These are phyloP conservation scores for Chytridiales sp. DNA, from an alignment of 371 early-diverging fungal species.

Conservation along the genomic window DNA sequence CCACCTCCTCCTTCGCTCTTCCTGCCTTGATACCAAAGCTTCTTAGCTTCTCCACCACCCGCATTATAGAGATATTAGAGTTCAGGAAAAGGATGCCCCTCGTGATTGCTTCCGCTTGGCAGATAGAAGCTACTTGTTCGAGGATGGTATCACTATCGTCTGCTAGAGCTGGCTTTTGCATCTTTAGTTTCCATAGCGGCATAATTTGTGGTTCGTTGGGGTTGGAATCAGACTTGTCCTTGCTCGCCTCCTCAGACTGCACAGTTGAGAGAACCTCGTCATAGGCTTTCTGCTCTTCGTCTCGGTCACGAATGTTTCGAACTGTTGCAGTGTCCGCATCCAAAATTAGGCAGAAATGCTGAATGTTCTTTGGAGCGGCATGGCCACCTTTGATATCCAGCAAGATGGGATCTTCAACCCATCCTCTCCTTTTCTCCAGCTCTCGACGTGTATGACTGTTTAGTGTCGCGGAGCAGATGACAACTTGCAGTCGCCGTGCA, in stretches of 20 bases:
- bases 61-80: constrained; percentile 29
- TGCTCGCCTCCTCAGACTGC: not conserved
- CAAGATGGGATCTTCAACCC: constrained; percentile 57
- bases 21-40: constrained; percentile 32
- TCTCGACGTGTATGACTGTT: constrained; percentile 64
- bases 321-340: constrained; percentile 32
- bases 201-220: too few relatives aligned
- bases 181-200: constrained; percentile 21
- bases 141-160: constrained; percentile 66
- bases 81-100: constrained; percentile 66
- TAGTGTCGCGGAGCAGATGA: constrained; percentile 72
- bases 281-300: constrained; percentile 11
- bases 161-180: constrained; percentile 34
- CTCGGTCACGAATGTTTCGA: constrained; percentile 24
- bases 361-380: constrained; percentile 36
- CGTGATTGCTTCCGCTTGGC: constrained; percentile 50
- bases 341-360: constrained; percentile 62
- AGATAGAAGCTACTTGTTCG: constrained; percentile 57
- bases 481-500: constrained; percentile 48
- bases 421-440: constrained; percentile 44
- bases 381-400: constrained; percentile 59
- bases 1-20: constrained; percentile 39
- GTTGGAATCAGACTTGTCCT: too few relatives aligned
- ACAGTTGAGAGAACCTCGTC: not conserved
- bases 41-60: constrained; percentile 27